These are phyloP conservation scores for Durio zibethinus DNA, from an alignment of 345 rosid genomes.

Conservation along the genomic window DNA sequence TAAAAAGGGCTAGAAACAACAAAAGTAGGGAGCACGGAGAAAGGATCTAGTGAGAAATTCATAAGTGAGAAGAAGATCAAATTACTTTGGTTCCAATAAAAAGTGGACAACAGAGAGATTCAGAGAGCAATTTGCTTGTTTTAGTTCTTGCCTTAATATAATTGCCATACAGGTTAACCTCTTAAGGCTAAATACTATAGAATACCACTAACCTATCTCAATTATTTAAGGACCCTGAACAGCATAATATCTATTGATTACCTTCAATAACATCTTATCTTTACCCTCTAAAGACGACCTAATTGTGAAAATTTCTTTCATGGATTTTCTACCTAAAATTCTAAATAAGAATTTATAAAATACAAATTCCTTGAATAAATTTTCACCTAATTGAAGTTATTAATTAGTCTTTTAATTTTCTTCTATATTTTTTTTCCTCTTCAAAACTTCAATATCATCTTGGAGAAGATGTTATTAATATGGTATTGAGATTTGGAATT, in stretches of 20 bases:
- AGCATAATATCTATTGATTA: background rate
- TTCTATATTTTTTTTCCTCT: too few relatives aligned
- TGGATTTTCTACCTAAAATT: too few relatives aligned
- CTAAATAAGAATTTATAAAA: too few relatives aligned
- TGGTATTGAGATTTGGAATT: too few relatives aligned
- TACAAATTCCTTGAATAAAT: too few relatives aligned
- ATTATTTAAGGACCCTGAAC: background rate
- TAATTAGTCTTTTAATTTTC: too few relatives aligned
- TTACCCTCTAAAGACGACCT: too few relatives aligned
- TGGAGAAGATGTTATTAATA: too few relatives aligned
- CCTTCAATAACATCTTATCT: too few relatives aligned
- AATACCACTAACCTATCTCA: background rate
- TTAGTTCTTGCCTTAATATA: background rate
- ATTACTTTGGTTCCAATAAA: background rate
- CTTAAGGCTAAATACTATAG: background rate
- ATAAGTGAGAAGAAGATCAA: background rate
- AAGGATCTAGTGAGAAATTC: background rate
- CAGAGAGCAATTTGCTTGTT: background rate
- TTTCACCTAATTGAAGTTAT: too few relatives aligned
- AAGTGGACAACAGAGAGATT: background rate
- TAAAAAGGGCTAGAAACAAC: background rate
- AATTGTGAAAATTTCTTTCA: too few relatives aligned
- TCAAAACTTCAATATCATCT: too few relatives aligned
- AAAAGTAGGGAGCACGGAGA: background rate
- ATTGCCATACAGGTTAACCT: background rate